Evolutionary conservation across 192 early-diverging fungal species (phyloP).

Genomic region (Gigaspora rosea): DNA sequence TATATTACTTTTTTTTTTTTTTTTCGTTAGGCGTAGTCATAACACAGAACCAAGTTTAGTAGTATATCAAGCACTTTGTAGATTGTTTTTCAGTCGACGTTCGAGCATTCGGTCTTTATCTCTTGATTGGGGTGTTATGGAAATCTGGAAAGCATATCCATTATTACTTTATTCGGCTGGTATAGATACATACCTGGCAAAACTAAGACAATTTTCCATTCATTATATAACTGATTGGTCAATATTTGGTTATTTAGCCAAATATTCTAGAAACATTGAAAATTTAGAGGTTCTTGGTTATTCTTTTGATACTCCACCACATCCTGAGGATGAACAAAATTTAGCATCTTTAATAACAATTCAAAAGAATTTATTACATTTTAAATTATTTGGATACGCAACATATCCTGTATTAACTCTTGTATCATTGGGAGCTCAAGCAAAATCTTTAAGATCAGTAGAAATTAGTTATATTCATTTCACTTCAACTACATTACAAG

Average conservation of each 20-base stretch:
- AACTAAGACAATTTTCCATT: not conserved
- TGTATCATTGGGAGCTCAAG: not conserved
- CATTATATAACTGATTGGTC: slow-evolving; percentile 30
- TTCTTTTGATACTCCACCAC: slow-evolving; percentile 21
- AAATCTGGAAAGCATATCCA: slow-evolving; percentile 22
- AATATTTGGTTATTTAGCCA: slow-evolving; percentile 27
- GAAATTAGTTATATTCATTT: slow-evolving; percentile 31
- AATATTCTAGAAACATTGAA: slow-evolving; percentile 27
- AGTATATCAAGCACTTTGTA: slow-evolving; percentile 12
- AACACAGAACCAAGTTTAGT: not conserved
- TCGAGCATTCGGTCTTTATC: slow-evolving; percentile 14
- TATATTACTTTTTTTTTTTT: no score
- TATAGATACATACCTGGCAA: not conserved
- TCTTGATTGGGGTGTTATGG: slow-evolving; percentile 26
- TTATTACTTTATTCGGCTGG: not conserved
- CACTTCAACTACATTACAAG: not conserved
- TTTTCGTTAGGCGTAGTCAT: not conserved
- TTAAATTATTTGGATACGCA: slow-evolving; percentile 28
- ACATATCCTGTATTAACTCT: slow-evolving; percentile 10
- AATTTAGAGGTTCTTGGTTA: slow-evolving; percentile 25
- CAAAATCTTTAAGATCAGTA: slow-evolving; percentile 9
- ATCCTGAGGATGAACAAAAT: slow-evolving; percentile 28
- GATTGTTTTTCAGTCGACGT: slow-evolving; percentile 10
- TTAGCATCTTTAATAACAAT: slow-evolving; percentile 21
- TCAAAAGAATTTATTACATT: slow-evolving; percentile 13